A percentile compares a stretch with the other conserved stretches of the same genome.
These are phyloP conservation scores for Pulveroboletus frians DNA, from an alignment of 768 basidiomycete genomes.

Conservation along the genomic window DNA sequence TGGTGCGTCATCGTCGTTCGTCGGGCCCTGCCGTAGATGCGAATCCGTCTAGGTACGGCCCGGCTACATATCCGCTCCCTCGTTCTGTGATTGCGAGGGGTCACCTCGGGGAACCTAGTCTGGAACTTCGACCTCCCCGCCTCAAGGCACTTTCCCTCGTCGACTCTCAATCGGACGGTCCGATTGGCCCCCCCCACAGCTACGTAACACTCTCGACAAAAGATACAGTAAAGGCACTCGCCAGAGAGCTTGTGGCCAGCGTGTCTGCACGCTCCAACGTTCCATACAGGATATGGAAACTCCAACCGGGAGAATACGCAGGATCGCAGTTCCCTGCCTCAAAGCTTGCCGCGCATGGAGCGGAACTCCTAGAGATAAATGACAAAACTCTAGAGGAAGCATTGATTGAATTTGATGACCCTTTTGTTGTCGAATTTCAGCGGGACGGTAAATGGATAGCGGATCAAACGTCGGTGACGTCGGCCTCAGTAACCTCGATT, in stretches of 20 bases:
- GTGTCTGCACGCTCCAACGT: constrained; percentile 30
- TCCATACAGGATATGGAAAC: constrained; percentile 62
- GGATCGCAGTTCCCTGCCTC: constrained; percentile 28
- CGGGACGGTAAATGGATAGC: constrained; percentile 54
- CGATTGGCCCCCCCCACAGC: constrained; percentile 28
- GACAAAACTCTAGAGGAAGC: constrained; percentile 54
- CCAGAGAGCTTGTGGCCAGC: constrained; percentile 36
- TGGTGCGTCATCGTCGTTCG: constrained; percentile 41
- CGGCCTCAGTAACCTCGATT: constrained; percentile 13
- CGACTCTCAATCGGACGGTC: constrained; percentile 23
- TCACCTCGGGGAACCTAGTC: constrained; percentile 39
- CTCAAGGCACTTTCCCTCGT: constrained; percentile 51
- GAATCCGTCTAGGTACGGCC: constrained; percentile 63
- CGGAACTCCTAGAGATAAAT: constrained; percentile 40
- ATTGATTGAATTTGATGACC: constrained; percentile 55
- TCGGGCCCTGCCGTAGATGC: neutral
- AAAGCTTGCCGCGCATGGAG: constrained; percentile 25
- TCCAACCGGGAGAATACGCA: constrained; percentile 35
- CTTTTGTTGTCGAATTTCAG: constrained; percentile 75
- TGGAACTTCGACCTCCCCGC: constrained; percentile 71
- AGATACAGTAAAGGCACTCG: constrained; percentile 43
- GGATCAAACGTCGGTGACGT: constrained; percentile 24
- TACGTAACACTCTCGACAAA: constrained; percentile 47
- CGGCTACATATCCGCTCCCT: constrained; percentile 49
- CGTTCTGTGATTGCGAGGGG: constrained; percentile 66